phyloP scores from a whole-genome alignment of 495 filamentous ascomycete genomes.

The Saxophila tyrrhenica region DNA sequence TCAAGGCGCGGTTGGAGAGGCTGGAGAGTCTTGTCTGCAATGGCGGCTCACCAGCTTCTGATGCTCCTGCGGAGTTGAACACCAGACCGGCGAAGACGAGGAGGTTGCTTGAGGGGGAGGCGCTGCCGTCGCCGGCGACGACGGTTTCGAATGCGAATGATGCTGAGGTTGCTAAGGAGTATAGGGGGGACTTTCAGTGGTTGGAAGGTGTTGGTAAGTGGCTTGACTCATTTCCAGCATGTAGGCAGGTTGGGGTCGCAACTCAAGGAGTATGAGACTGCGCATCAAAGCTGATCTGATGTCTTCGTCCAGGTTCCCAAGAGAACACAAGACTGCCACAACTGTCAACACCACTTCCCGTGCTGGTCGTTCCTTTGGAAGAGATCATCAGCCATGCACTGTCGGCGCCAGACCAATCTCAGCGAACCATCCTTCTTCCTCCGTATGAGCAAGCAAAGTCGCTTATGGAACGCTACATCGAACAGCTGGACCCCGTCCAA shows the following conservation, averaged over 20 bases:
- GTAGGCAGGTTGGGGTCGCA: not conserved
- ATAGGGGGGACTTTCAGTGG: not conserved
- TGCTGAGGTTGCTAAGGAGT: not conserved
- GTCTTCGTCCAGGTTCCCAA: not conserved
- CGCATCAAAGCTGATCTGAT: not conserved
- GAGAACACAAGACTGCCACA: not conserved
- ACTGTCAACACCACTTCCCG: not conserved
- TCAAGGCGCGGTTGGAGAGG: too few relatives aligned
- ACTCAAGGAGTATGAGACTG: too few relatives aligned
- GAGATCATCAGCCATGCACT: not conserved
- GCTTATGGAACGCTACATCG: not conserved
- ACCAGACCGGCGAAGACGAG: not conserved
- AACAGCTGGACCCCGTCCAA: slow-evolving; percentile 8
- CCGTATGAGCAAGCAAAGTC: not conserved
- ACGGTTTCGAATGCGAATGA: not conserved
- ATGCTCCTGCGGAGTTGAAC: not conserved
- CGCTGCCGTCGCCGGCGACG: not conserved
- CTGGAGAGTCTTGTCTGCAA: too few relatives aligned
- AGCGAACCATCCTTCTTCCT: not conserved
- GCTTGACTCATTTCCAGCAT: not conserved
- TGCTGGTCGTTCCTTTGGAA: not conserved
- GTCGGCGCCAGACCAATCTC: not conserved
- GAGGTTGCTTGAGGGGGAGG: not conserved
- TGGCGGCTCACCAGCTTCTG: too few relatives aligned
- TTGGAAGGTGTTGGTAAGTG: not conserved